These are phyloP conservation scores for Coemansia sp. DNA, from an alignment of 192 early-diverging fungal species.

Conservation along the genomic window DNA sequence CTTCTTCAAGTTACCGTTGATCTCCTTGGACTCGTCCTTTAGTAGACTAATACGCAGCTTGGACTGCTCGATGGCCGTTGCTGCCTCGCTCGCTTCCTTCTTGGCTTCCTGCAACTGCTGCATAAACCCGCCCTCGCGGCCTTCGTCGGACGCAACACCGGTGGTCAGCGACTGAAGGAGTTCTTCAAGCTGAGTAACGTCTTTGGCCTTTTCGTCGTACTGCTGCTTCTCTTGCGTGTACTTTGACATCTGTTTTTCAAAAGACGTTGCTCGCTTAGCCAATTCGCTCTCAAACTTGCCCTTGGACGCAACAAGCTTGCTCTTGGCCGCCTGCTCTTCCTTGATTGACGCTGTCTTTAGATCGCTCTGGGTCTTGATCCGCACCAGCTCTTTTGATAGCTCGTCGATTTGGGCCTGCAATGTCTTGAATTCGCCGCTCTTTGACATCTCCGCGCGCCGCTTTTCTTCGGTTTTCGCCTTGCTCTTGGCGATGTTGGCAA, in stretches of 20 bases:
- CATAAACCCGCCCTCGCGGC: conserved; percentile 94
- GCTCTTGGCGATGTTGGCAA: conserved; percentile 63
- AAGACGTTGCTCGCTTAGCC: conserved; percentile 23
- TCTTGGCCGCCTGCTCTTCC: conserved; percentile 66
- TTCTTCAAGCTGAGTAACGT: conserved; percentile 63
- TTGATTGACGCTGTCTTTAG: conserved; percentile 72
- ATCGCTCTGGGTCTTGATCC: conserved; percentile 80
- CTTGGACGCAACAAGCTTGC: conserved; percentile 33
- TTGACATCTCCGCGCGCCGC: conserved; percentile 57
- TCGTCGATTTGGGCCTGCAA: conserved; percentile 76
- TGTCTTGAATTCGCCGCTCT: conserved; percentile 64
- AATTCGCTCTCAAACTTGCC: conserved; percentile 34
- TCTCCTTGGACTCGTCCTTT: conserved; percentile 70
- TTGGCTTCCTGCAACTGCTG: conserved; percentile 88
- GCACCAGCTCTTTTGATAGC: conserved; percentile 75
- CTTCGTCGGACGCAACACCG: conserved; percentile 85
- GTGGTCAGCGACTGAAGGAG: conserved; percentile 92
- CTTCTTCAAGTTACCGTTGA: conserved; percentile 62
- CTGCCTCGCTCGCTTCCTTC: conserved; percentile 60
- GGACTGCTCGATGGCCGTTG: conserved; percentile 74
- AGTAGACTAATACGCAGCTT: conserved; percentile 77
- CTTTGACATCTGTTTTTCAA: conserved; percentile 25
- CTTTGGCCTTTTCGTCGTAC: conserved; percentile 47
- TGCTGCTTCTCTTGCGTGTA: conserved; percentile 43
- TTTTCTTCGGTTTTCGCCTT: conserved; percentile 53